Conservation (phyloP, 345 rosid genomes). For the Brassica nigra region DNA sequence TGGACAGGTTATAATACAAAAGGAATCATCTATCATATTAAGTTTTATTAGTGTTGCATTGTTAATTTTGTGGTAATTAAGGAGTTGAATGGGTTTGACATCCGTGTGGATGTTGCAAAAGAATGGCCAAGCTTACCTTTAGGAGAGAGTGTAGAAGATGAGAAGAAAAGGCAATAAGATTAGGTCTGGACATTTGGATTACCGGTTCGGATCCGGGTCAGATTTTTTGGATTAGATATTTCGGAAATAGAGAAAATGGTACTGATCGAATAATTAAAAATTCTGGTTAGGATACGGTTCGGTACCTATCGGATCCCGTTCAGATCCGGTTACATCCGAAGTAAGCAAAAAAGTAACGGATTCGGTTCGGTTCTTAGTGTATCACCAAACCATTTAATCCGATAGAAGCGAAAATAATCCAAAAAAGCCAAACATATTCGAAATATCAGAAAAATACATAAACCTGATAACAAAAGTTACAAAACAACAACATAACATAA, state of each 20-base stretch:
- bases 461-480: too few species aligned
- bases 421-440: too few species aligned
- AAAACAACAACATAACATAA: too few species aligned
- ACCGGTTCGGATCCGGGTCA: background rate
- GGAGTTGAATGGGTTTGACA: constrained; percentile 62
- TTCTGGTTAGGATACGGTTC: background rate
- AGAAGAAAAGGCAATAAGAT: constrained; percentile 21
- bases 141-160: constrained; percentile 23
- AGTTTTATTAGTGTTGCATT: background rate
- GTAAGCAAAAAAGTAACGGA: too few species aligned
- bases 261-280: background rate
- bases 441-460: too few species aligned
- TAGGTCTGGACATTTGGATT: background rate
- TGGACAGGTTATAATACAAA: constrained; percentile 57
- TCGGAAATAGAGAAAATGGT: background rate
- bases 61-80: constrained; percentile 22
- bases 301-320: background rate
- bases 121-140: constrained; percentile 48
- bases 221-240: background rate
- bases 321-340: background rate
- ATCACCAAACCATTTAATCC: too few species aligned
- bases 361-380: too few species aligned
- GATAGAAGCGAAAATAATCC: too few species aligned
- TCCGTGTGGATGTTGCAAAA: constrained; percentile 58
- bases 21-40: constrained; percentile 8